Base-by-base conservation (phyloP, 108 stramenopile genomes). In the Aurantiochytrium sp. region DNA sequence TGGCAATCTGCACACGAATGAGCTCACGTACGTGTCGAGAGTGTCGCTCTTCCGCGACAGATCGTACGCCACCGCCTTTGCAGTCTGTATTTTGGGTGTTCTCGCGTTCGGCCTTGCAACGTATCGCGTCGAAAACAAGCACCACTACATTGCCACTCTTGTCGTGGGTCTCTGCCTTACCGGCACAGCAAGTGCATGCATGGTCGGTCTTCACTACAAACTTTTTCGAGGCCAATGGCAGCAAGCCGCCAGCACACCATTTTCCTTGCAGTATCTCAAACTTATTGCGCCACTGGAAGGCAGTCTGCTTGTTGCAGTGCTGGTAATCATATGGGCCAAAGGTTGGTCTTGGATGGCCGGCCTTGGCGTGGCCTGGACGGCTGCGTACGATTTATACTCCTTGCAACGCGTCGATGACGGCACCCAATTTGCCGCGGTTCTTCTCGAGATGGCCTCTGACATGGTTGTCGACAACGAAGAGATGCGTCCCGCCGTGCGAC, bases 371-470 rank as follows among this genome's bases (percentile, higher is more conserved):
- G n/a, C 25, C 76, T 53, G 49, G 49, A 83, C n/a, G 43, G 76
- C 76, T 6, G n/a, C 28, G 10, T 83, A 53, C 51, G 76, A 83
- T 23, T 21, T 53, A 14, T 83, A 6, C 23, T 6, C 49, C 2
- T 16, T 83, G n/a, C n/a, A 21, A 6, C 45, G 51, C 28, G 51
- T 23, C 76, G 76, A 47, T 6, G 76, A 83, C 25, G 76, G 76
- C n/a, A 83, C 51, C 12, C 76, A 83, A 23, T 83, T 83, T 83
- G 6, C 76, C 4, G 45, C 76, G 8, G 76, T 83, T 35, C 16
- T 83, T 12, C 76, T 83, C 25, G 76, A 83, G 25, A 83, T 83
- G 76, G 76, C 76, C 49, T 83, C 76, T 21, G 51, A 83, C 19
- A 43, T 83, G 6, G 76, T 83, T 35, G 51, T 83, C n/a, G 51